Evolutionary conservation across 306 rosid genomes (phyloP), one percentile per base, ranked within the genome.

Genomic region (Rosa persica): DNA sequence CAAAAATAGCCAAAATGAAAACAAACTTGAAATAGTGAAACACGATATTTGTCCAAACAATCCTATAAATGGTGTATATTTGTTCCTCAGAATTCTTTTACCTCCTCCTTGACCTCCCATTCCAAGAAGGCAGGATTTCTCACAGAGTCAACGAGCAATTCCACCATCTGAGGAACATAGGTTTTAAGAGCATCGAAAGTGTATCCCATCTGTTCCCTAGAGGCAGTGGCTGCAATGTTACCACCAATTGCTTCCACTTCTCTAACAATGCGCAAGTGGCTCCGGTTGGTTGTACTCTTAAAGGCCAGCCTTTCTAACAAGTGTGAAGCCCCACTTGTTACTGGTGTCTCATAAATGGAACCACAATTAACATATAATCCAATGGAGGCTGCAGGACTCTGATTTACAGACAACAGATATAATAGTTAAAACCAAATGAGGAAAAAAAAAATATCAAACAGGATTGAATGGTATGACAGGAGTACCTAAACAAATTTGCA

Each of bases 61-160:
- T 44, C 67, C 76, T 22, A 85, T 22, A 61, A 67, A 60, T 38
- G 48, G 47, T 70, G 58, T 5, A 15, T 36, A 46, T 73, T 30
- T 67, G 48, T n/a, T 67, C 16, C 46, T 66, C 27, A 19, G 6
- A 67, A 39, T 38, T 67, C 25, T 30, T 51, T 78, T 92, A 96
- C 99, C 99, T 93, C 98, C 86, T 96, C 99, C 23, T 86, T 88
- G 86, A 96, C 85, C 83, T 96, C 99, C 99, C 99, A 96, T 61
- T 93, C 96, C 90, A 96, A 81, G 92, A 89, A 96, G 73, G 80
- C 93, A 40, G 99, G 98, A 82, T 96, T 93, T 86, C 99, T 88
- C 44, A 91, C 94, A 81, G 81, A 76, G 78, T 96, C 99, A 83
- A 91, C 88, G 19, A 93, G 93, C 80, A 96, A 75, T 80, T 96